A percentile compares a stretch with the other conserved stretches of the same genome.
These are phyloP conservation scores for Penicillium sp. DNA, from an alignment of 2,329 filamentous ascomycete genomes.

Conservation along the genomic window DNA sequence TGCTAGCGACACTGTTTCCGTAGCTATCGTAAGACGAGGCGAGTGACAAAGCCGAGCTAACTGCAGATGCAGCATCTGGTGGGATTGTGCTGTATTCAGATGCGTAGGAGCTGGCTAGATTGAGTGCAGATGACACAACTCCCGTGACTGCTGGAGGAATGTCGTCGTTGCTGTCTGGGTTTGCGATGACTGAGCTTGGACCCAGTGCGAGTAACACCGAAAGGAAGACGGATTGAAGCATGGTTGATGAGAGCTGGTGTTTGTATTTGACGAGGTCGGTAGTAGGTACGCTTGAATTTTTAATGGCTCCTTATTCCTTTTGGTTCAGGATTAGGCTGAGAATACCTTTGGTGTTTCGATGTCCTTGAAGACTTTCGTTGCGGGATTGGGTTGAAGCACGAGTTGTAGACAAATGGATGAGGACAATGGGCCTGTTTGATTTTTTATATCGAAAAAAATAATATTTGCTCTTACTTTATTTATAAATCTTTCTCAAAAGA, in stretches of 20 bases:
- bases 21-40: conserved; percentile 12
- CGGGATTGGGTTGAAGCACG: neutral
- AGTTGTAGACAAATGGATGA: neutral
- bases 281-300: neutral
- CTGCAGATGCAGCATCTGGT: conserved; percentile 10
- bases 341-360: neutral
- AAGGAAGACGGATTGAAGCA: neutral
- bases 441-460: neutral
- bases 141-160: conserved; percentile 4
- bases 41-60: conserved; percentile 8
- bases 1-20: conserved; percentile 8
- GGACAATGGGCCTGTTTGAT: neutral
- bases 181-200: neutral
- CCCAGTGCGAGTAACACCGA: neutral
- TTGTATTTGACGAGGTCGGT: neutral
- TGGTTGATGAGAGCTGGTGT: neutral
- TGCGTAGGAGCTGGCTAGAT: conserved; percentile 11
- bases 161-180: conserved; percentile 6
- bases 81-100: conserved; percentile 14
- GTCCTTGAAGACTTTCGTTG: neutral
- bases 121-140: conserved; percentile 10
- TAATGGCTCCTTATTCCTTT: too few species aligned
- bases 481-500: neutral
- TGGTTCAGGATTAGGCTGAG: neutral
- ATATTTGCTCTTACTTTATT: neutral